Percentiles rank a stretch among this genome's conserved stretches.
These are phyloP conservation scores for Crithidia expoeki DNA, from an alignment of 208 protist species.

Conservation along the genomic window DNA sequence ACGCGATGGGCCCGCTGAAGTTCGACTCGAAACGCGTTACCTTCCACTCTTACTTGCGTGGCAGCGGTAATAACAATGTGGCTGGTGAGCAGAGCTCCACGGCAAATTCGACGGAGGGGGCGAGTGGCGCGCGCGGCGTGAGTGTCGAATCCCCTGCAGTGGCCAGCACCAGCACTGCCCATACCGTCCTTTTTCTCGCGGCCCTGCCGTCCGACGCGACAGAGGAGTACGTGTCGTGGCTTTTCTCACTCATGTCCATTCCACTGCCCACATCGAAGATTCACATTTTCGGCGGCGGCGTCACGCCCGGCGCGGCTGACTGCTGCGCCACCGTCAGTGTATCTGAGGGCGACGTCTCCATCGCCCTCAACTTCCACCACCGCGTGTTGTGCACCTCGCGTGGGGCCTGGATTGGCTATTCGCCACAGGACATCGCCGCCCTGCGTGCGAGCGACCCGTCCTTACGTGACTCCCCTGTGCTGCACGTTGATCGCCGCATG, in stretches of 20 bases:
- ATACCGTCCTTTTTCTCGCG: conserved; percentile 50
- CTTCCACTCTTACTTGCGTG: conserved; percentile 31
- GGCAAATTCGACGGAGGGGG: neutral
- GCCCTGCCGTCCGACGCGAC: conserved; percentile 39
- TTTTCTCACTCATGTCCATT: conserved; percentile 45
- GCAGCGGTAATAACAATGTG: neutral
- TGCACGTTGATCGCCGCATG: conserved; percentile 34
- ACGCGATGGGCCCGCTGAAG: conserved; percentile 1
- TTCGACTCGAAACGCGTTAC: conserved; percentile 27
- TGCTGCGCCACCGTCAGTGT: conserved; percentile 32
- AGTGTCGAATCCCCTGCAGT: neutral
- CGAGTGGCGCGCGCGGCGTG: neutral
- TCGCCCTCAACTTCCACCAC: conserved; percentile 39
- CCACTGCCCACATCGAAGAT: conserved; percentile 13
- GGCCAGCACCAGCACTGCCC: neutral
- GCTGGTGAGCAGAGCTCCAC: neutral
- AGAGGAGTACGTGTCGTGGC: conserved; percentile 55
- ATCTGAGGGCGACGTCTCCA: conserved; percentile 22
- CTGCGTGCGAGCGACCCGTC: conserved; percentile 31
- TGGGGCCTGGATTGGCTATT: conserved; percentile 35
- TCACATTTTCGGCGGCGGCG: conserved; percentile 28
- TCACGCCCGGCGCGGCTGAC: conserved; percentile 1
- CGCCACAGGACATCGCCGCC: conserved; percentile 27
- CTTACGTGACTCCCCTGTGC: conserved; percentile 20
- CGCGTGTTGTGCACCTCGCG: conserved; percentile 35